Evolutionary conservation across 2,329 filamentous ascomycete species (phyloP), one percentile per base, ranked within the genome.

Genomic region (Thielaviopsis populi): DNA sequence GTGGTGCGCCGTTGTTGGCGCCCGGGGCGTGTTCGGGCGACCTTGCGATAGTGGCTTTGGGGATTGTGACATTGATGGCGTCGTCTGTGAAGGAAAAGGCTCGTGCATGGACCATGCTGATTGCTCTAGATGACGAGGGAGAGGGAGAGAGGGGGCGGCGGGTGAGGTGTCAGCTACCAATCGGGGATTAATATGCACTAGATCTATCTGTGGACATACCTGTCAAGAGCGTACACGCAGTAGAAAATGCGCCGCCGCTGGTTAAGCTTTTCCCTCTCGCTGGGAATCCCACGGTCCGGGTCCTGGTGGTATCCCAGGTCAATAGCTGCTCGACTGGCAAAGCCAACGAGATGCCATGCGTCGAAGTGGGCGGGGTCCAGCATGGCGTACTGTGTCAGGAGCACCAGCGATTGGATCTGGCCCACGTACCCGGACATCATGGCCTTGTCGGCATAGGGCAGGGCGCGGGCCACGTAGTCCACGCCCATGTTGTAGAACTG

Each of bases 11-110:
- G 73, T 67, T 75, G 73, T 68, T 75, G 46, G 59, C 27, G 27
- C 10, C n/a, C 19, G 43, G 61, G 30, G 53, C 7, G 4, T 63
- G 62, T 10, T 66, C 65, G 13, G 50, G 2, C 5, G 56, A 40
- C 69, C 41, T 75, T 72, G n/a, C 75, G 71, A 7, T 75, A 72
- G 63, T 81, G 37, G 61, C 65, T 19, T 63, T 80, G 1, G 91
- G 90, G 67, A 91, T 82, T n/a, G 82, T 83, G 37, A 97, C 91
- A 68, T 89, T 86, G 30, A 88, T 82, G 5, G 91, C 87, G 64
- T 92, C 89, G 71, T 97, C 92, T 0, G 90, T 92, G 71, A 97
- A 96, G 0, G 92, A 96, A 72, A 96, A 96, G 0, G 91, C 86
- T 41, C 90, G 81, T 11, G 88, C 88, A 68, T 95, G 85, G 3